Evolutionary conservation across 1,284 basidiomycete species (phyloP), one percentile per base, ranked within the genome.

Genomic region (Moniliophthora roreri): DNA sequence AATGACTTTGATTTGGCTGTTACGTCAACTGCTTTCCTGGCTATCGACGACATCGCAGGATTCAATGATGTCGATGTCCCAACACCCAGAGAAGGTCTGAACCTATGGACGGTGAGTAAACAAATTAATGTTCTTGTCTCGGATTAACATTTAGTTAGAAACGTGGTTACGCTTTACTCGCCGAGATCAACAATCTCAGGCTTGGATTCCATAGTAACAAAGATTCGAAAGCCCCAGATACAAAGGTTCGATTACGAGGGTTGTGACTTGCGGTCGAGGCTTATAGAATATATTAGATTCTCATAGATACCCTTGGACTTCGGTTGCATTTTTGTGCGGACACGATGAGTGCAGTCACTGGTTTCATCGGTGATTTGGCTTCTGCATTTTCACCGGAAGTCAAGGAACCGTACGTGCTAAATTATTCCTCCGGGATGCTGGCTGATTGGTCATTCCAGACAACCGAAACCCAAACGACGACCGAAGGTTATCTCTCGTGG

Each of bases 291-390:
- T n/a, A n/a, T 16, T 58, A 87, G 85, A 66, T 84, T 18, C 58
- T 64, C 20, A 63, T 85, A 24, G 72, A 81, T 46, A 73, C 70
- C 15, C 68, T 80, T 40, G 68, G 69, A 26, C 66, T 87, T 10
- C 74, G 73, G 26, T 57, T 88, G 38, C 82, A 85, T 63, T 69
- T 89, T 28, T 89, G 86, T 60, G 88, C 88, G 8, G 88, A 91
- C 65, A 87, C 85, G 0, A 66, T 83, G 53, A 66, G 72, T 4
- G 79, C 80, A 2, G 67, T 90, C 13, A 69, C 74, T 1, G 72
- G 73, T 2, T 80, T 90, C 59, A 71, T 75, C 34, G 64, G 68
- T 23, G 79, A 85, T 58, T 59, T 85, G 45, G 68, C 66, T 2
- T 71, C 69, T 18, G 63, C 69, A 9, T 75, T 81, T 59, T 67